Conservation (phyloP, 331 rosid species). For the Phaseolus coccineus region DNA sequence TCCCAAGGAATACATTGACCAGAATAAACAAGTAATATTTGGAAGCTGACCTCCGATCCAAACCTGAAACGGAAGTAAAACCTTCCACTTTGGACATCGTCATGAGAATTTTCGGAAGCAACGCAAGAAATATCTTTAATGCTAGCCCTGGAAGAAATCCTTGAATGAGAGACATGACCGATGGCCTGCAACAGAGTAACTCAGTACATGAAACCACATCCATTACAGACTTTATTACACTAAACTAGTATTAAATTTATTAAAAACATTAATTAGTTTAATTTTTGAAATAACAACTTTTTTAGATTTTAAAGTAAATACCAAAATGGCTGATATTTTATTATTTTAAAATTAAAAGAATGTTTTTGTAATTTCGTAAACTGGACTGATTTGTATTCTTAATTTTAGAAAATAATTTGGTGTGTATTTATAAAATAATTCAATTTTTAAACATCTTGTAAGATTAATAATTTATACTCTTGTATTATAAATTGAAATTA, state of each 20-base stretch:
- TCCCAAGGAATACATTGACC: slow-evolving; percentile 92
- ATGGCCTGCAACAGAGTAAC: slow-evolving; percentile 59
- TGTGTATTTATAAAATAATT: no score
- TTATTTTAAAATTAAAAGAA: no score
- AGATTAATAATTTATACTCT: no score
- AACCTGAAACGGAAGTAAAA: slow-evolving; percentile 64
- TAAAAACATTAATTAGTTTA: no score
- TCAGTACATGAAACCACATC: slow-evolving; percentile 32
- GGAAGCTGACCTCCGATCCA: slow-evolving; percentile 87
- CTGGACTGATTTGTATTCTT: background rate
- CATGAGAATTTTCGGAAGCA: slow-evolving; percentile 83
- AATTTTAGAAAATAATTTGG: no score
- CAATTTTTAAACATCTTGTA: no score
- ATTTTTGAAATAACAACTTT: background rate
- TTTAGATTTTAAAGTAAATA: background rate
- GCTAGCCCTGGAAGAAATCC: slow-evolving; percentile 95
- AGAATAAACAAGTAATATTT: slow-evolving; percentile 81
- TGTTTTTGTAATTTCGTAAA: no score
- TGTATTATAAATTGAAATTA: no score
- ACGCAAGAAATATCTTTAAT: slow-evolving; percentile 76
- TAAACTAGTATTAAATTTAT: no score
- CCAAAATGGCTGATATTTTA: background rate
- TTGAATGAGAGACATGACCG: slow-evolving; percentile 73
- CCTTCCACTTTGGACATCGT: slow-evolving; percentile 89
- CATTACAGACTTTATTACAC: background rate